Evolutionary conservation across 2,329 filamentous ascomycete genomes (phyloP).

Genomic region (Zopfia rhizophila): DNA sequence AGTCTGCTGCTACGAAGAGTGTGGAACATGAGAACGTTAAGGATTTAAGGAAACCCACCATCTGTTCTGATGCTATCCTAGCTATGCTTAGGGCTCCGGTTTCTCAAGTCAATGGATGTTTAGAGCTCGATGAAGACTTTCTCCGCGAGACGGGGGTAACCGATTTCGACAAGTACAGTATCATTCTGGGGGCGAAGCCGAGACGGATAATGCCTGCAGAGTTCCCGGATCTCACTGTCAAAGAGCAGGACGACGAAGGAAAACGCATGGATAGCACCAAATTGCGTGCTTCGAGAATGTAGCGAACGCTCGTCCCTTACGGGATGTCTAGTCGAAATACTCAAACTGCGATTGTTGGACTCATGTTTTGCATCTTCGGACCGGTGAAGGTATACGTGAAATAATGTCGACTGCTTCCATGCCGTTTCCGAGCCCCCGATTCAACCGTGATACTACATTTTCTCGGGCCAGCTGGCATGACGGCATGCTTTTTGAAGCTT

Average conservation of each 20-base stretch:
- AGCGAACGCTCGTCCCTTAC: not conserved
- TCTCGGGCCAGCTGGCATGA: too few relatives aligned
- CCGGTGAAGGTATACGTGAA: too few relatives aligned
- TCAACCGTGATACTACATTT: too few relatives aligned
- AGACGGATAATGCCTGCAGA: conserved; percentile 80
- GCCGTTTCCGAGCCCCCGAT: too few relatives aligned
- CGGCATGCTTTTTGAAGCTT: too few relatives aligned
- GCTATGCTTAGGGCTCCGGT: conserved; percentile 73
- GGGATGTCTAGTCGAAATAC: not conserved
- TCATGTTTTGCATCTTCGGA: too few relatives aligned
- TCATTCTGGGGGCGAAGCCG: conserved; percentile 72
- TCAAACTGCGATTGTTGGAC: too few relatives aligned
- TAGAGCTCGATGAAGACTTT: conserved; percentile 85
- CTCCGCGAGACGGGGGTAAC: conserved; percentile 71
- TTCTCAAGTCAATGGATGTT: conserved; percentile 72
- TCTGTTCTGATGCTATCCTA: conserved; percentile 83
- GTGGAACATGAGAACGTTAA: conserved; percentile 56
- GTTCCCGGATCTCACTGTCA: conserved; percentile 76
- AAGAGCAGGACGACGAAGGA: conserved; percentile 84
- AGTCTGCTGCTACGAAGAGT: conserved; percentile 76
- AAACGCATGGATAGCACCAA: conserved; percentile 72
- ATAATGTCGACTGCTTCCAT: too few relatives aligned
- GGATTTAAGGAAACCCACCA: conserved; percentile 73
- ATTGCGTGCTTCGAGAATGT: conserved; percentile 29
- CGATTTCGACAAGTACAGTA: conserved; percentile 78